These are phyloP conservation scores for Nidula niveotomentosa DNA, from an alignment of 1,284 basidiomycete species.

Conservation along the genomic window DNA sequence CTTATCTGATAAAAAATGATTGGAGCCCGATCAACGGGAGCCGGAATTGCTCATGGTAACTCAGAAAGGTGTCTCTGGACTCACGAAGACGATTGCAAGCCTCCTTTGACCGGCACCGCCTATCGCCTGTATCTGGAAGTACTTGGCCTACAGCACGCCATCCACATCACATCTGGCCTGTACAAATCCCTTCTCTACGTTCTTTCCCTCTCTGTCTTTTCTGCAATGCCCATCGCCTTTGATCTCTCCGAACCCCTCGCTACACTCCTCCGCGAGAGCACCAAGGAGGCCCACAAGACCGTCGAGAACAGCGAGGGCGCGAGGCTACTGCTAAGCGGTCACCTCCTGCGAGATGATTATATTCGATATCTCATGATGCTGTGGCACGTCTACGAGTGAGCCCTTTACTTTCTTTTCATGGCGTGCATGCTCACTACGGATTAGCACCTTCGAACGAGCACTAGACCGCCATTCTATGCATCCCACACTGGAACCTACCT, in stretches of 20 bases:
- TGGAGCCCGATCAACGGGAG: too few species aligned
- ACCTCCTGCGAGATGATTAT: slow-evolving; percentile 66
- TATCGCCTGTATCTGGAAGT: not conserved
- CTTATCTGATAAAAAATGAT: too few species aligned
- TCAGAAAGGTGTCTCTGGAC: too few species aligned
- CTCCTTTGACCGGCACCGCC: too few species aligned
- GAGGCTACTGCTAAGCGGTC: slow-evolving; percentile 57
- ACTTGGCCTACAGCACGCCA: slow-evolving; percentile 10
- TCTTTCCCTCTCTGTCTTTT: slow-evolving; percentile 4
- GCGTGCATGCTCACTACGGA: not conserved
- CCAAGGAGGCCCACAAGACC: slow-evolving; percentile 59
- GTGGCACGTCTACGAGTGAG: slow-evolving; percentile 79
- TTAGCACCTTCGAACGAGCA: slow-evolving; percentile 62
- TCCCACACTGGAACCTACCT: slow-evolving; percentile 64
- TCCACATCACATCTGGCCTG: not conserved
- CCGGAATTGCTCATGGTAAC: too few species aligned
- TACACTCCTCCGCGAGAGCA: slow-evolving; percentile 53
- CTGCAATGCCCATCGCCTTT: slow-evolving; percentile 14
- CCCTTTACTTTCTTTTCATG: not conserved
- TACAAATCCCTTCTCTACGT: not conserved
- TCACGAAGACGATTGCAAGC: too few species aligned
- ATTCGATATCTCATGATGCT: slow-evolving; percentile 73
- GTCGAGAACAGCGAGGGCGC: slow-evolving; percentile 64
- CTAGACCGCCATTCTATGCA: slow-evolving; percentile 65
- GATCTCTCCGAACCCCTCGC: slow-evolving; percentile 47